A percentile compares a stretch with the other conserved stretches of the same genome.
These are phyloP conservation scores for Kazachstania taianensis DNA, from an alignment of 805 yeast genomes.

Conservation along the genomic window DNA sequence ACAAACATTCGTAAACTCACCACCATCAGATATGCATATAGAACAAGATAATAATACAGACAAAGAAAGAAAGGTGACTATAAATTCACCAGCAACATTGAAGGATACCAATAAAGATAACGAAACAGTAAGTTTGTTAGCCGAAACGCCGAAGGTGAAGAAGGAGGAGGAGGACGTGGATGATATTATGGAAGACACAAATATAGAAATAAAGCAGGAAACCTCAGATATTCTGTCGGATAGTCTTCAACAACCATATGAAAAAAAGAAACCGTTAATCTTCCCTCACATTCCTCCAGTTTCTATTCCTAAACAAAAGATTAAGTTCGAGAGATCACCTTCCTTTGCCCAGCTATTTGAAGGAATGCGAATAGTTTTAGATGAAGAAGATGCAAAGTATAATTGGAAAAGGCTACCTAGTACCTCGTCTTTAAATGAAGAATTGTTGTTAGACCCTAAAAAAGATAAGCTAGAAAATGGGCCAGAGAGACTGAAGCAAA, in stretches of 20 bases:
- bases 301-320: slow-evolving; percentile 3
- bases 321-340: slow-evolving; percentile 19
- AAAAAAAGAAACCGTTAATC: not conserved
- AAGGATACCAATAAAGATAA: not conserved
- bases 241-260: too few species aligned
- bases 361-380: slow-evolving; percentile 25
- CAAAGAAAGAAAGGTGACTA: not conserved
- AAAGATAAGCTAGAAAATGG: not conserved
- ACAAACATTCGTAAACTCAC: not conserved
- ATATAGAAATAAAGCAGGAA: not conserved
- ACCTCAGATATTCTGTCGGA: not conserved
- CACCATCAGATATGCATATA: not conserved
- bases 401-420: slow-evolving; percentile 26
- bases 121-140: not conserved
- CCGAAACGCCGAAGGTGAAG: not conserved
- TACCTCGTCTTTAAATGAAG: slow-evolving; percentile 12
- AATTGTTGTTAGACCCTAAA: slow-evolving; percentile 4
- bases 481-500: not conserved
- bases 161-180: not conserved
- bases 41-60: not conserved
- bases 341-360: slow-evolving; percentile 26
- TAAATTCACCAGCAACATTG: not conserved
- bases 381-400: slow-evolving; percentile 24
- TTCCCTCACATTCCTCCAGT: slow-evolving; percentile 14
- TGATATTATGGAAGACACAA: not conserved